A percentile compares a stretch with the other conserved stretches of the same genome.
phyloP scores from a whole-genome alignment of 805 yeast species.

The Metschnikowia chrysomelidarum region DNA sequence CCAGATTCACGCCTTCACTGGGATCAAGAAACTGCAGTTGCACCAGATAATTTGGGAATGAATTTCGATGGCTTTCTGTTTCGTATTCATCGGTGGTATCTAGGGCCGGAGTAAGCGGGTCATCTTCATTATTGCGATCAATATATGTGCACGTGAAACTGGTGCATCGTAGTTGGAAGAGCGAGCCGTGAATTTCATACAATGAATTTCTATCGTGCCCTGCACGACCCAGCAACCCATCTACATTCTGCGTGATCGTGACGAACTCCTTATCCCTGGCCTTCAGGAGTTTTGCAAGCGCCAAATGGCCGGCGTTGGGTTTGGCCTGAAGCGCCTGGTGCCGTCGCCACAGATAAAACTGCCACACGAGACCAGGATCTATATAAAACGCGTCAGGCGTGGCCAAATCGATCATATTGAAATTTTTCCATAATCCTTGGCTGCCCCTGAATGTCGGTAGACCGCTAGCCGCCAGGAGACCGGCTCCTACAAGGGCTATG shows the following conservation, averaged over 20 bases:
- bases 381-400: slow-evolving; percentile 86
- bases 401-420: slow-evolving; percentile 78
- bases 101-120: slow-evolving; percentile 60
- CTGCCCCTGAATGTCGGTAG: slow-evolving; percentile 70
- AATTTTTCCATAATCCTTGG: slow-evolving; percentile 75
- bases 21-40: neutral
- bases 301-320: slow-evolving; percentile 75
- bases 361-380: slow-evolving; percentile 90
- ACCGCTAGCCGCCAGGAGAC: slow-evolving; percentile 76
- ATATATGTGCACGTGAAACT: slow-evolving; percentile 66
- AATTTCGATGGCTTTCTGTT: slow-evolving; percentile 1
- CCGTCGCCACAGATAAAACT: slow-evolving; percentile 73
- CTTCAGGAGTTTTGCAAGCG: slow-evolving; percentile 62
- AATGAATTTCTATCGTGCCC: slow-evolving; percentile 54
- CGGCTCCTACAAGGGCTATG: slow-evolving; percentile 77
- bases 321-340: slow-evolving; percentile 58
- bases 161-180: slow-evolving; percentile 74
- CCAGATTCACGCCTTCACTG: neutral
- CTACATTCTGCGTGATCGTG: slow-evolving; percentile 82
- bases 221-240: slow-evolving; percentile 68
- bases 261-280: slow-evolving; percentile 38
- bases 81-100: slow-evolving; percentile 20
- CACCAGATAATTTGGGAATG: neutral
- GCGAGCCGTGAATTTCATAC: slow-evolving; percentile 74
- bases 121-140: slow-evolving; percentile 48